Conservation (phyloP, 495 filamentous ascomycete genomes). For the Copromyces sp. region DNA sequence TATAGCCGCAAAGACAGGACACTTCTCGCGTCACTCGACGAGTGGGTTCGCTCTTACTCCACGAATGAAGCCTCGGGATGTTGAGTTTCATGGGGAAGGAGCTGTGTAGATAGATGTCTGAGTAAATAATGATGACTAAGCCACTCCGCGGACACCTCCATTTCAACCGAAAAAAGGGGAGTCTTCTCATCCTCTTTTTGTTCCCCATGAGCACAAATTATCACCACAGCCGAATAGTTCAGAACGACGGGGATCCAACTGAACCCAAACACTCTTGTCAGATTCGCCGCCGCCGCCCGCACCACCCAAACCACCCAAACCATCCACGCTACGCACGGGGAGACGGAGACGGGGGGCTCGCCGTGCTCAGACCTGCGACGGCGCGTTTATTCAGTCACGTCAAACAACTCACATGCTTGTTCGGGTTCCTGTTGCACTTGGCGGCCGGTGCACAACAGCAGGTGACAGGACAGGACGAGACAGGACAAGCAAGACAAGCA, state of each 20-base stretch:
- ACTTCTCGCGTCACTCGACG: no score
- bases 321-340: not conserved
- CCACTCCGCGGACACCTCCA: not conserved
- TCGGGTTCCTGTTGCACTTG: not conserved
- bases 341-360: not conserved
- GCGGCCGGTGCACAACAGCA: not conserved
- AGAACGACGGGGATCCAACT: constrained; percentile 23
- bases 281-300: not conserved
- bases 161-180: not conserved
- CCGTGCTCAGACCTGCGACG: not conserved
- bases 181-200: constrained; percentile 9
- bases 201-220: constrained; percentile 20
- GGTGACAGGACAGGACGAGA: not conserved
- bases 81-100: not conserved
- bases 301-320: not conserved
- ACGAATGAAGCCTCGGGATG: not conserved
- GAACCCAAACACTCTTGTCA: not conserved
- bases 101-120: not conserved
- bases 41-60: not conserved
- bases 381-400: not conserved
- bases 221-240: constrained; percentile 30
- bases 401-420: not conserved
- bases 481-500: not conserved
- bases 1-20: not conserved
- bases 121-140: not conserved